These are phyloP conservation scores for Globisporangium cederbergense DNA, from an alignment of 352 stramenopile species.

Conservation along the genomic window DNA sequence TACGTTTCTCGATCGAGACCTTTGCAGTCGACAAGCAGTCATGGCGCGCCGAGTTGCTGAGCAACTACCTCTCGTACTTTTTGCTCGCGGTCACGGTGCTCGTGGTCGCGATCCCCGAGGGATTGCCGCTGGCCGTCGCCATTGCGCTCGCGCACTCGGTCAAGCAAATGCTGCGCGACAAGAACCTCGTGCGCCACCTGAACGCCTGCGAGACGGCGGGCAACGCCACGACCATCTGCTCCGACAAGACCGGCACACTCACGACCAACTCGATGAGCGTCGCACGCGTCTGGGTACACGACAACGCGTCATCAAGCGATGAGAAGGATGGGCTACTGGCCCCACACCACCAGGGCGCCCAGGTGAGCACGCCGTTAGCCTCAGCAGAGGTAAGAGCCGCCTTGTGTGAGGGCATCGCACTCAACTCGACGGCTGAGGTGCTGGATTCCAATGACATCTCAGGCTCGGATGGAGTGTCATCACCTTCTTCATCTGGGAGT, in stretches of 20 bases:
- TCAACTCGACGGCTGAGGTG: conserved; percentile 82
- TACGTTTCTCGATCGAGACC: conserved; percentile 53
- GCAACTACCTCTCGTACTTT: conserved; percentile 73
- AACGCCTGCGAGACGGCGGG: conserved; percentile 96
- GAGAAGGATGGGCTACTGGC: neutral
- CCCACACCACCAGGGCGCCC: neutral
- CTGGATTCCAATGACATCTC: neutral
- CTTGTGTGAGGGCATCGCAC: conserved; percentile 70
- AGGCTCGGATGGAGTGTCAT: neutral
- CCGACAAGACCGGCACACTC: conserved; percentile 95
- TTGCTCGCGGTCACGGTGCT: conserved; percentile 86
- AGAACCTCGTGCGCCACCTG: conserved; percentile 96
- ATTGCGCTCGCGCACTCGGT: conserved; percentile 89
- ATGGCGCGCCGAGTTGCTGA: conserved; percentile 36
- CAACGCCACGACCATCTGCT: conserved; percentile 96
- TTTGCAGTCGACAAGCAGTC: conserved; percentile 43
- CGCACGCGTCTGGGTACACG: conserved; percentile 64
- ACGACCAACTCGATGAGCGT: conserved; percentile 96
- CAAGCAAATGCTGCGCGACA: conserved; percentile 94
- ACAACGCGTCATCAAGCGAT: neutral
- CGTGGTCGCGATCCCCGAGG: conserved; percentile 87
- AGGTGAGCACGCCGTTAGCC: neutral
- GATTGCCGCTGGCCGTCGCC: conserved; percentile 86
- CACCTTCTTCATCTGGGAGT: conserved; percentile 43
- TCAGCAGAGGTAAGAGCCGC: conserved; percentile 3